phyloP scores from a whole-genome alignment of 2,329 filamentous ascomycete species.

The Venturia effusa region DNA sequence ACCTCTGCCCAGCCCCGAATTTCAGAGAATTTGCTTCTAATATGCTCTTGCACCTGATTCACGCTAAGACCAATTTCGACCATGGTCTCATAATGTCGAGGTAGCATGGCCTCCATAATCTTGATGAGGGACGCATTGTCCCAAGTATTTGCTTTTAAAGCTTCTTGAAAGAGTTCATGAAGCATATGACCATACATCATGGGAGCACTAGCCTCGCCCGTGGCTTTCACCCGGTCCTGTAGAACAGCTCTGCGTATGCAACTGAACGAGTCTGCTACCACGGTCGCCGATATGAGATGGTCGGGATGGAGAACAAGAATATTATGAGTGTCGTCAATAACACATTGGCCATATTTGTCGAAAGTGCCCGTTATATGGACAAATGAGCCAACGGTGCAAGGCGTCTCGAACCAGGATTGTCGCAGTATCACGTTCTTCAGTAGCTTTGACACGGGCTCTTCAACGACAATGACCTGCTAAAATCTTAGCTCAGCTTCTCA shows the following conservation, averaged over 20 bases:
- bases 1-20: conserved; percentile 71
- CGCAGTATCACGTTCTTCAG: conserved; percentile 64
- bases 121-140: conserved; percentile 54
- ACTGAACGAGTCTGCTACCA: conserved; percentile 90
- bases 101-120: conserved; percentile 58
- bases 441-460: conserved; percentile 60
- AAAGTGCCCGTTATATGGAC: conserved; percentile 82
- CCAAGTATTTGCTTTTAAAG: conserved; percentile 75
- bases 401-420: conserved; percentile 77
- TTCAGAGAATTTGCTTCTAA: conserved; percentile 73
- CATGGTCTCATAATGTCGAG: conserved; percentile 74
- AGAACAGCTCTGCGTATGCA: conserved; percentile 86
- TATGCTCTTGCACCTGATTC: conserved; percentile 62
- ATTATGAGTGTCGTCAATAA: conserved; percentile 71
- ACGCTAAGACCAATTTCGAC: conserved; percentile 75
- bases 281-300: conserved; percentile 87
- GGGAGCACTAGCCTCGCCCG: conserved; percentile 65
- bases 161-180: conserved; percentile 91
- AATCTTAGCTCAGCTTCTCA: conserved; percentile 16
- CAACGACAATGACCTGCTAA: conserved; percentile 63
- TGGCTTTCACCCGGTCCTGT: conserved; percentile 89
- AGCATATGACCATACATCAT: conserved; percentile 89
- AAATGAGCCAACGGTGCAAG: conserved; percentile 61
- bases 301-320: conserved; percentile 91
- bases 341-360: conserved; percentile 56